A percentile compares a stretch with the other conserved stretches of the same genome.
These are phyloP conservation scores for Pseudogymnoascus sp. DNA, from an alignment of 2,329 filamentous ascomycete genomes.

Conservation along the genomic window DNA sequence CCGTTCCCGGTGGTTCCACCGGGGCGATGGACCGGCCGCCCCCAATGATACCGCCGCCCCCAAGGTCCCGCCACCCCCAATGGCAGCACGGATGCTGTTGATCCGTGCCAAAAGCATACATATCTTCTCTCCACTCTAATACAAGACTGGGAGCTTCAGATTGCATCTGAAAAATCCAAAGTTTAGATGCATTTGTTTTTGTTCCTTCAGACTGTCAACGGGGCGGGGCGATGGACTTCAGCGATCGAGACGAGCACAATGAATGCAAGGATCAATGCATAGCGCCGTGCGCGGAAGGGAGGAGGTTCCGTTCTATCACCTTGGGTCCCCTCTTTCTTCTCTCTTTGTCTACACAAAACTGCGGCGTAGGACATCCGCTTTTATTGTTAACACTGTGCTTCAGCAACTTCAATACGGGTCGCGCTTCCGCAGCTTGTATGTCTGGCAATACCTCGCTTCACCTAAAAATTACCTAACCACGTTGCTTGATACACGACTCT, in stretches of 20 bases:
- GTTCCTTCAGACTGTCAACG: background rate
- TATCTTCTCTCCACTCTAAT: background rate
- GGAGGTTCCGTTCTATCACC: background rate
- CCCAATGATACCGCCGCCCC: background rate
- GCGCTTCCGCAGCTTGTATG: background rate
- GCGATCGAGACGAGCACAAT: background rate
- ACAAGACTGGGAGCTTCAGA: background rate
- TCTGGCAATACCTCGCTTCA: background rate
- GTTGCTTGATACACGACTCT: background rate
- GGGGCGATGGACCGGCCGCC: background rate
- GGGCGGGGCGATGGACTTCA: background rate
- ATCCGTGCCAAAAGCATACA: background rate
- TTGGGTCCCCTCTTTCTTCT: background rate
- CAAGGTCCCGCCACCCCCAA: background rate
- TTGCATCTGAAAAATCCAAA: background rate
- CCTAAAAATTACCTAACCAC: background rate
- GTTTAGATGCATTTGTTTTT: background rate
- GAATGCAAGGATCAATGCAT: background rate
- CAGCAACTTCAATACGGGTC: background rate
- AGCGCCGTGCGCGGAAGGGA: background rate
- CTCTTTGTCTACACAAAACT: background rate
- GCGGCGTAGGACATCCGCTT: background rate
- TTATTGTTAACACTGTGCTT: background rate
- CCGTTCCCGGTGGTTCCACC: background rate
- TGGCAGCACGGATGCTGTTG: background rate